Evolutionary conservation across 129 eudicot genomes (phyloP), one percentile per base, ranked within the genome.

Genomic region (Mikania micrantha): DNA sequence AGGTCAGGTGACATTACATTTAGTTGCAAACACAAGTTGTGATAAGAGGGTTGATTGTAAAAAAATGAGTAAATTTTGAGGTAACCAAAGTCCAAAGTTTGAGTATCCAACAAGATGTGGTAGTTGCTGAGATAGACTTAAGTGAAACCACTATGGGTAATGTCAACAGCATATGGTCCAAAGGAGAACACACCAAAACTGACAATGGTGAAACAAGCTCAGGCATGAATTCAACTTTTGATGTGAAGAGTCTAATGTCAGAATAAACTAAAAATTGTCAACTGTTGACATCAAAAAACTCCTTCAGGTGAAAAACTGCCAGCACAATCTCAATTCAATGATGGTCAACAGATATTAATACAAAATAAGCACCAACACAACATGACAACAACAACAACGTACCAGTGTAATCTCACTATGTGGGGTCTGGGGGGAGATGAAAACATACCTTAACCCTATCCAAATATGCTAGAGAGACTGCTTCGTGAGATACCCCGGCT

Each of bases 221-320:
- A 62, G 34, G 44, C 67, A 61, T 49, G 35, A 35, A 22, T 19
- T 62, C 53, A 63, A 27, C 21, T 35, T 38, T 29, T 73, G 41
- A 61, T 49, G 9, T n/a, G 62, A 66, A 35, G 62, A 6, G 36
- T 17, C 52, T n/a, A 39, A 66, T 66, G 41, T 36, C 42, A 48
- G 61, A 66, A 75, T 67, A 58, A 42, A 64, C 35, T 68, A 59
- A 38, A 41, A 64, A 5, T 64, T 40, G 69, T 20, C 48, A 36
- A 38, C 50, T 1, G 50, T 39, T 48, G 62, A 54, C 5, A n/a
- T 27, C 39, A 16, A 24, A 17, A 41, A 41, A 8, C 36, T 48
- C 39, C 52, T 20, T 60, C 40, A 22, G 21, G 22, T 62, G 53
- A 62, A 49, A 40, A 24, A 45, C 64, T 17, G 19, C 22, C 13